phyloP scores from a whole-genome alignment of 768 basidiomycete species.

The Mycena rebaudengoi region DNA sequence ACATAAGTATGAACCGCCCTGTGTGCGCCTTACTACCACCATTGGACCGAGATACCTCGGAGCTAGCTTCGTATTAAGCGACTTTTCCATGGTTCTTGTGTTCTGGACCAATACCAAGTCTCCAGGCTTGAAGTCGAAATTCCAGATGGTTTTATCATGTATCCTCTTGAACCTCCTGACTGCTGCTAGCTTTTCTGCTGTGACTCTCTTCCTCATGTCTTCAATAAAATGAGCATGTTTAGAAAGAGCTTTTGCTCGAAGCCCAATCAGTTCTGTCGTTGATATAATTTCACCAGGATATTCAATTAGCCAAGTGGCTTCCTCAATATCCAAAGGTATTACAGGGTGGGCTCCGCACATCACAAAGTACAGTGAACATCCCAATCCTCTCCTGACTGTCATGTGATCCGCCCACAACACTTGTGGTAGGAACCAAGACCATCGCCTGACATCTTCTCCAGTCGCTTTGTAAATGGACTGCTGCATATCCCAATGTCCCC shows the following conservation, averaged over 20 bases:
- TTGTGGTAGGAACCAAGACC: constrained; percentile 34
- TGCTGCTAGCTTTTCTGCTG: not conserved
- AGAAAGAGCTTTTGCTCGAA: constrained; percentile 32
- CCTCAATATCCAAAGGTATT: constrained; percentile 40
- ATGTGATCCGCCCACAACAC: constrained; percentile 49
- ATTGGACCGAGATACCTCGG: constrained; percentile 40
- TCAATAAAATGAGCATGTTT: constrained; percentile 18
- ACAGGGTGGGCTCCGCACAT: constrained; percentile 41
- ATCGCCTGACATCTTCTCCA: constrained; percentile 39
- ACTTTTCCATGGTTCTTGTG: constrained; percentile 37
- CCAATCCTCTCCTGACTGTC: constrained; percentile 35
- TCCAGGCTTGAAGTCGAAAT: constrained; percentile 39
- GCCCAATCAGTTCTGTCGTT: constrained; percentile 32
- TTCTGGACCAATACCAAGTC: constrained; percentile 41
- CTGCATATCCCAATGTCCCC: constrained; percentile 33
- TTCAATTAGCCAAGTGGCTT: constrained; percentile 41
- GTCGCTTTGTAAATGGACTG: constrained; percentile 45
- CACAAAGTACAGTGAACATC: constrained; percentile 44
- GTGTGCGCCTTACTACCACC: constrained; percentile 35
- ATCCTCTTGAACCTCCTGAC: not conserved
- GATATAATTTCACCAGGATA: constrained; percentile 28
- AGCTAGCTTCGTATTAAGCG: constrained; percentile 36
- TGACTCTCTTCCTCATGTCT: not conserved
- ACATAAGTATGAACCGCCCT: constrained; percentile 33
- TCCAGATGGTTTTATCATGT: constrained; percentile 22